A percentile compares a stretch with the other conserved stretches of the same genome.
These are phyloP conservation scores for Ophiostoma montium DNA, from an alignment of 2,329 filamentous ascomycete species.

Conservation along the genomic window DNA sequence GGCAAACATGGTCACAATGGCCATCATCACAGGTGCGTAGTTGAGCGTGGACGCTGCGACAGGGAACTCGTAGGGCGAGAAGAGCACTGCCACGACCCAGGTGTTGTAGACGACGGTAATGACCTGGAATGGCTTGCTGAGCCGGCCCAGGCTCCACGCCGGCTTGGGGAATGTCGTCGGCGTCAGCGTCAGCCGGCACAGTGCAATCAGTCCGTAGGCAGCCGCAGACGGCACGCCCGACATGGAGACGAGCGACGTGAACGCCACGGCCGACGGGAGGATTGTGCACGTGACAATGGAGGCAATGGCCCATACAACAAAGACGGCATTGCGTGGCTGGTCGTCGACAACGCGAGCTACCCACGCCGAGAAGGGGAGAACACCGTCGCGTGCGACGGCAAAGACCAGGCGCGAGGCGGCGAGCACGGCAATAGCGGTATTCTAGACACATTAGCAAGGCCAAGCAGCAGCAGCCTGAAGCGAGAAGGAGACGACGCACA, in stretches of 20 bases:
- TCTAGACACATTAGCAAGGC: background rate
- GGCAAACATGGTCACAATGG: slow-evolving; percentile 8
- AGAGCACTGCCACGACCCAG: slow-evolving; percentile 9
- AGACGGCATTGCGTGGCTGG: slow-evolving; percentile 9
- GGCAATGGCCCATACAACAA: slow-evolving; percentile 8
- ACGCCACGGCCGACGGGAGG: slow-evolving; percentile 9
- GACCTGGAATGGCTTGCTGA: slow-evolving; percentile 9
- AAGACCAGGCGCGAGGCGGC: slow-evolving; percentile 9
- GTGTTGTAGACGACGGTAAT: slow-evolving; percentile 6
- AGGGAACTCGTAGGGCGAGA: slow-evolving; percentile 8
- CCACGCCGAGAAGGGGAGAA: slow-evolving; percentile 8
- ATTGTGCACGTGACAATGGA: slow-evolving; percentile 9
- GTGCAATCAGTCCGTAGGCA: slow-evolving; percentile 7
- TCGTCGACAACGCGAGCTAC: slow-evolving; percentile 4
- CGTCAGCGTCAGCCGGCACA: slow-evolving; percentile 3
- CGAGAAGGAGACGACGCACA: background rate
- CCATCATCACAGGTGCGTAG: slow-evolving; percentile 11
- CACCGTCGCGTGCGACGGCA: slow-evolving; percentile 9
- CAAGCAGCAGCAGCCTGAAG: too few species aligned
- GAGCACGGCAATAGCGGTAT: slow-evolving; percentile 10
- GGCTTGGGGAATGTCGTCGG: slow-evolving; percentile 7
- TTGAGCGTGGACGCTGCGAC: slow-evolving; percentile 8
- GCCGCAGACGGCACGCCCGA: slow-evolving; percentile 8
- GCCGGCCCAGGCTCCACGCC: slow-evolving; percentile 8
- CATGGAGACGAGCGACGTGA: slow-evolving; percentile 10